phyloP scores from a whole-genome alignment of 768 basidiomycete genomes.

The Leucocoprinus sp. region DNA sequence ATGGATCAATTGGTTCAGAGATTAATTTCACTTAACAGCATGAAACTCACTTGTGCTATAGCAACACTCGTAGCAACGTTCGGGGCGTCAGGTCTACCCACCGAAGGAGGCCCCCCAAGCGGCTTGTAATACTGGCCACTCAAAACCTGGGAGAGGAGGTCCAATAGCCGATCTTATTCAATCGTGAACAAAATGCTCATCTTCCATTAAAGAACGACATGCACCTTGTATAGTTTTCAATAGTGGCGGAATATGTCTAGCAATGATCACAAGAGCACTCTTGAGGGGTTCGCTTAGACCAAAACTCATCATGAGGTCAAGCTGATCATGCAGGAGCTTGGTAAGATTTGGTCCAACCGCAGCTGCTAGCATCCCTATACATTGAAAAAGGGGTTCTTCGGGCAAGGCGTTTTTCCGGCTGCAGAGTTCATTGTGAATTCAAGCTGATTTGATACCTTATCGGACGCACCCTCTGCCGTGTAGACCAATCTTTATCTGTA shows the following conservation, averaged over 20 bases:
- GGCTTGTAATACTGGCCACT: slow-evolving; percentile 82
- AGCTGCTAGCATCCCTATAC: slow-evolving; percentile 90
- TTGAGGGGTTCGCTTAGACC: slow-evolving; percentile 86
- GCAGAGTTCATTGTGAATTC: neutral
- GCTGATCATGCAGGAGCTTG: slow-evolving; percentile 89
- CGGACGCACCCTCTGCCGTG: slow-evolving; percentile 68
- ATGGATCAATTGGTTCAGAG: slow-evolving; percentile 6
- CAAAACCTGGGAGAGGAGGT: slow-evolving; percentile 73
- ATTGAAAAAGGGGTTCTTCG: slow-evolving; percentile 96
- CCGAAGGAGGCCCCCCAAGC: slow-evolving; percentile 71
- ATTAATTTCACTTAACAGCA: neutral
- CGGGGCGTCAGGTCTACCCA: slow-evolving; percentile 45
- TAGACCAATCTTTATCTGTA: slow-evolving; percentile 82
- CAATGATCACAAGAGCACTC: slow-evolving; percentile 77
- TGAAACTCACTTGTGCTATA: slow-evolving; percentile 33
- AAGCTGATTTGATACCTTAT: neutral
- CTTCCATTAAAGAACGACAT: slow-evolving; percentile 3
- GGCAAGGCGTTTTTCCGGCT: slow-evolving; percentile 86
- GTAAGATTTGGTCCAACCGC: slow-evolving; percentile 96
- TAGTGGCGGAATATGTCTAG: slow-evolving; percentile 81
- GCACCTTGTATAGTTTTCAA: slow-evolving; percentile 87
- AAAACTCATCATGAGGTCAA: slow-evolving; percentile 94
- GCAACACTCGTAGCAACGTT: slow-evolving; percentile 43
- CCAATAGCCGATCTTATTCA: slow-evolving; percentile 74
- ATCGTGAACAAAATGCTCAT: neutral